Evolutionary conservation across 2,329 filamentous ascomycete genomes (phyloP).

Genomic region (Aspergillus tamarii): DNA sequence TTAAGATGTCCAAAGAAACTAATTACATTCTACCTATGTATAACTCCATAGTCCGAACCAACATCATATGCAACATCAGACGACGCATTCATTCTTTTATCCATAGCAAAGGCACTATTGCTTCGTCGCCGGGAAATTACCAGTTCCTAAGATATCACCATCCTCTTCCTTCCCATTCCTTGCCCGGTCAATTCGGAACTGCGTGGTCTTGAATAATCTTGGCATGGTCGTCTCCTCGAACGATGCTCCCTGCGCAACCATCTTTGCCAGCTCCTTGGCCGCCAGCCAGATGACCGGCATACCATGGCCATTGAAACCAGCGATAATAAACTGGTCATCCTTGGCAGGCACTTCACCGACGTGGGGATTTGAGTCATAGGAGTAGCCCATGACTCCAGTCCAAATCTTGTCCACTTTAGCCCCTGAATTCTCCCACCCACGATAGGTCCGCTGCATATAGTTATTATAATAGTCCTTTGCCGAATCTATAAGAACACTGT

Average conservation of each 20-base stretch:
- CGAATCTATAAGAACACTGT: constrained; percentile 54
- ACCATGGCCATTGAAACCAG: constrained; percentile 68
- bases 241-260: constrained; percentile 46
- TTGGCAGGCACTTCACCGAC: constrained; percentile 54
- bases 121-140: constrained; percentile 8
- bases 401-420: constrained; percentile 33
- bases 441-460: constrained; percentile 40
- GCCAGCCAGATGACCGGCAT: constrained; percentile 67
- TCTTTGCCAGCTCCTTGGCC: constrained; percentile 59
- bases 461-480: constrained; percentile 40
- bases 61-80: neutral
- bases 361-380: constrained; percentile 54
- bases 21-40: neutral
- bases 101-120: neutral
- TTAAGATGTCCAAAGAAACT: neutral
- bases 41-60: neutral
- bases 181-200: constrained; percentile 29
- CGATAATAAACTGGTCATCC: constrained; percentile 58
- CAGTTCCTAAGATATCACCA: constrained; percentile 31
- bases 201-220: constrained; percentile 32
- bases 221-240: constrained; percentile 36
- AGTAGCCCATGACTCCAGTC: constrained; percentile 56
- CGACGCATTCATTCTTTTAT: neutral
- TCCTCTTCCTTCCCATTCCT: constrained; percentile 26
- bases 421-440: constrained; percentile 39